phyloP scores from a whole-genome alignment of 2,329 filamentous ascomycete genomes.

The Cladosporium halotolerans region DNA sequence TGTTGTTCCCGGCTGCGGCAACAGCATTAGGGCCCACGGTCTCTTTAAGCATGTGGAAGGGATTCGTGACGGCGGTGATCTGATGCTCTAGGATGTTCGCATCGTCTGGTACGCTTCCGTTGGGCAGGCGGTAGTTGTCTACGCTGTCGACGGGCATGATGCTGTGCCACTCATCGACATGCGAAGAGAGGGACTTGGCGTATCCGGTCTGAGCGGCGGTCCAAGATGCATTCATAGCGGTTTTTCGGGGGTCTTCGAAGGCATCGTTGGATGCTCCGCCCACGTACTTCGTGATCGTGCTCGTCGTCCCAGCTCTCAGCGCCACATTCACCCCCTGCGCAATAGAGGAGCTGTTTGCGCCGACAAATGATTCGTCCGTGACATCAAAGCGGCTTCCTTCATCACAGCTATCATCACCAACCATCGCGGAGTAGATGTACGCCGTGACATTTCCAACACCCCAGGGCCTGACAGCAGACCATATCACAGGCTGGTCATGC shows the following conservation, averaged over 20 bases:
- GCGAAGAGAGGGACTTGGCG: slow-evolving; percentile 47
- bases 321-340: slow-evolving; percentile 53
- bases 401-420: slow-evolving; percentile 34
- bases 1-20: slow-evolving; percentile 41
- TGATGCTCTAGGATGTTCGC: slow-evolving; percentile 51
- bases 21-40: slow-evolving; percentile 51
- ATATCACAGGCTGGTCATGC: slow-evolving; percentile 49
- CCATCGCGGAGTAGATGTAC: slow-evolving; percentile 49
- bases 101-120: slow-evolving; percentile 53
- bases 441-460: slow-evolving; percentile 59
- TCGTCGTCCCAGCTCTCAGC: slow-evolving; percentile 47
- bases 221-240: slow-evolving; percentile 51
- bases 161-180: slow-evolving; percentile 56
- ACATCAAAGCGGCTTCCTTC: slow-evolving; percentile 39
- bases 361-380: slow-evolving; percentile 43
- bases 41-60: slow-evolving; percentile 53
- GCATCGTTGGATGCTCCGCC: slow-evolving; percentile 64
- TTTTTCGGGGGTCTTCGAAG: slow-evolving; percentile 51
- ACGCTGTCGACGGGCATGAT: slow-evolving; percentile 57
- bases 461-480: slow-evolving; percentile 57
- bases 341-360: slow-evolving; percentile 56
- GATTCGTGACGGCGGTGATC: slow-evolving; percentile 49
- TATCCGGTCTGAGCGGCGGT: slow-evolving; percentile 50
- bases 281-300: slow-evolving; percentile 59
- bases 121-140: slow-evolving; percentile 56